Evolutionary conservation across 345 rosid species (phyloP), one percentile per base, ranked within the genome.

Genomic region (Isatis tinctoria): DNA sequence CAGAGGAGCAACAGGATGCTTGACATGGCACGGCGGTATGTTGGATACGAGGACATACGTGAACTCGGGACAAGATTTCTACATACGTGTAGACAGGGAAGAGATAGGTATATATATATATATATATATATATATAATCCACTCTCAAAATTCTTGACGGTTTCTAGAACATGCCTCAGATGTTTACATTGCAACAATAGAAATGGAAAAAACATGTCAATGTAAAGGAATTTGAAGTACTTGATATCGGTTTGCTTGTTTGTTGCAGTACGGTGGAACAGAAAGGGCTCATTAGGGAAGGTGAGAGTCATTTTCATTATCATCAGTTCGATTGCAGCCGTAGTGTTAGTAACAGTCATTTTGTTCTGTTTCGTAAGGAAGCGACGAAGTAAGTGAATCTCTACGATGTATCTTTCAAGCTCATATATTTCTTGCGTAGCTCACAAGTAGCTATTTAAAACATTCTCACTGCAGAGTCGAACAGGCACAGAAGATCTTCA

Each of bases 1-100:
- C 12, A 77, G 70, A 6, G 88, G 84, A 60, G 53, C 4, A 1
- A 51, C 5, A 7, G 93, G 93, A 3, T 89, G 95, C 70, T 74
- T 89, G 73, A 81, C 73, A 0, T 89, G 92, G 88, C 78, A 82
- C 4, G 86, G 85, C 0, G 73, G 74, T 53, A 69, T 88, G 70
- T 35, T 79, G 27, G 93, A 87, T 72, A 72, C 80, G 2, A 74
- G 82, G 32, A 80, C 78, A 2, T 86, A 61, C 26, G 2, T 81
- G 1, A 79, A 22, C 37, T 49, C 65, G 0, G 92, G 92, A 45
- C 88, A 83, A 30, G 87, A 90, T 73, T 78, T 87, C 4, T 83
- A 77, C 39, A 47, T 85, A 16, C 83, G 86, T 0, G 86, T 83
- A 0, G 86, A 80, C 24, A 85, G 87, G 43, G 41, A 33, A 33